Conservation (phyloP, 371 early-diverging fungal species). For the Mucor sp. region DNA sequence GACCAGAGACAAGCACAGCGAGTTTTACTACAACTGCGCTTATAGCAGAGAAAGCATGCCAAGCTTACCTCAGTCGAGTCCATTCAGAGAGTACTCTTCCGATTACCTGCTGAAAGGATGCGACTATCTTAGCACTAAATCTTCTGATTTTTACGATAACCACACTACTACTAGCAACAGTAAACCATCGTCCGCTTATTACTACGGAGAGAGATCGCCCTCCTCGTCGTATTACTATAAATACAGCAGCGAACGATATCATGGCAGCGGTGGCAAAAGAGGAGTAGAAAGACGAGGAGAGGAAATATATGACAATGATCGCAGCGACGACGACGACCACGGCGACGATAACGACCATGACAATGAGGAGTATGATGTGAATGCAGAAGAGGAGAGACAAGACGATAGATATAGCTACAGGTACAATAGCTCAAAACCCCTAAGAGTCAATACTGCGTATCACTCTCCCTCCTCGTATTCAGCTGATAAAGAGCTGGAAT, state of each 20-base stretch:
- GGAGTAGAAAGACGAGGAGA: neutral
- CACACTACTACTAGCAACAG: neutral
- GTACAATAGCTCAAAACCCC: neutral
- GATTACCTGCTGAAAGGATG: neutral
- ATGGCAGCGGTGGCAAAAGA: neutral
- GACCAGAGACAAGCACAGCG: slow-evolving; percentile 6
- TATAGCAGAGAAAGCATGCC: neutral
- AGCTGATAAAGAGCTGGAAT: neutral
- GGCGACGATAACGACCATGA: neutral
- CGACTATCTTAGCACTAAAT: neutral
- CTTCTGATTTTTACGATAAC: neutral
- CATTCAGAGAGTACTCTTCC: neutral
- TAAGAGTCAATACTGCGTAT: neutral
- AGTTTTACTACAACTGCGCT: neutral
- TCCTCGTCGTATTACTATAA: neutral
- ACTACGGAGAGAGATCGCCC: neutral
- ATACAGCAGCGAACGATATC: neutral
- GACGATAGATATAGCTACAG: neutral
- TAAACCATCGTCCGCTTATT: slow-evolving; percentile 2
- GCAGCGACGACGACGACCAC: neutral
- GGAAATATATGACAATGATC: neutral
- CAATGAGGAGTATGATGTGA: neutral
- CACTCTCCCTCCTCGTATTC: neutral
- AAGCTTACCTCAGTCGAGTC: neutral
- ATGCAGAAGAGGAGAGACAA: neutral